Percentiles rank a stretch among this genome's conserved stretches.
These are phyloP conservation scores for Trichoderma koningii DNA, from an alignment of 2,329 filamentous ascomycete genomes.

Conservation along the genomic window DNA sequence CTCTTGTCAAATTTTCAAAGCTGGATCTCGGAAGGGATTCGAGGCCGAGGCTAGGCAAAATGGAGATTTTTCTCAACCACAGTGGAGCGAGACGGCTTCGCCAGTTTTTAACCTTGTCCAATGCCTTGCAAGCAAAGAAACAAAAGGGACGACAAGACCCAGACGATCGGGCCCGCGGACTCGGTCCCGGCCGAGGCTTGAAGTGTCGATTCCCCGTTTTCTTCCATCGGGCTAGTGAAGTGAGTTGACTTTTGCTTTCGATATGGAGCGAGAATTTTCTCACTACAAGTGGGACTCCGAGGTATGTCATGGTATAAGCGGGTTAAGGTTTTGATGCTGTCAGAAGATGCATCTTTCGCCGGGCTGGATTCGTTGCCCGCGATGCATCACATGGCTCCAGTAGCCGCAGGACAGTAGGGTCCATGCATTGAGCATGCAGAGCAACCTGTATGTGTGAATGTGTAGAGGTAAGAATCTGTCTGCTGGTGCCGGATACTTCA, in stretches of 20 bases:
- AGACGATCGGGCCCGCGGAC: slow-evolving; percentile 20
- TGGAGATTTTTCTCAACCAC: slow-evolving; percentile 13
- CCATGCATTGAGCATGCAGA: neutral
- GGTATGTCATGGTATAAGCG: neutral
- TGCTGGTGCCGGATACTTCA: neutral
- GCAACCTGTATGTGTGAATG: neutral
- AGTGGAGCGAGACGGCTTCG: slow-evolving; percentile 16
- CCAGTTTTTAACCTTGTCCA: slow-evolving; percentile 1
- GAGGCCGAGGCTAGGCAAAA: slow-evolving; percentile 24
- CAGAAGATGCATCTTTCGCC: neutral
- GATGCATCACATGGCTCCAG: neutral
- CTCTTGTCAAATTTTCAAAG: neutral
- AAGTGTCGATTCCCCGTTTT: slow-evolving; percentile 7
- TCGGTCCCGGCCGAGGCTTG: slow-evolving; percentile 23
- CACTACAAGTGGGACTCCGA: neutral
- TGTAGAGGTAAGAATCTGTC: neutral
- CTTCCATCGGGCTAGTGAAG: neutral
- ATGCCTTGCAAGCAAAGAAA: neutral
- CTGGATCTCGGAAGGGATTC: slow-evolving; percentile 14
- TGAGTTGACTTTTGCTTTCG: neutral
- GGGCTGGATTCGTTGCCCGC: neutral
- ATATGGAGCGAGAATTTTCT: slow-evolving; percentile 16
- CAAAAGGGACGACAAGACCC: slow-evolving; percentile 1
- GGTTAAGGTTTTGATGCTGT: slow-evolving; percentile 11
- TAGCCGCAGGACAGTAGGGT: neutral